Base-by-base conservation (phyloP, 169 alveolate genomes). In the Theileria annulata region DNA sequence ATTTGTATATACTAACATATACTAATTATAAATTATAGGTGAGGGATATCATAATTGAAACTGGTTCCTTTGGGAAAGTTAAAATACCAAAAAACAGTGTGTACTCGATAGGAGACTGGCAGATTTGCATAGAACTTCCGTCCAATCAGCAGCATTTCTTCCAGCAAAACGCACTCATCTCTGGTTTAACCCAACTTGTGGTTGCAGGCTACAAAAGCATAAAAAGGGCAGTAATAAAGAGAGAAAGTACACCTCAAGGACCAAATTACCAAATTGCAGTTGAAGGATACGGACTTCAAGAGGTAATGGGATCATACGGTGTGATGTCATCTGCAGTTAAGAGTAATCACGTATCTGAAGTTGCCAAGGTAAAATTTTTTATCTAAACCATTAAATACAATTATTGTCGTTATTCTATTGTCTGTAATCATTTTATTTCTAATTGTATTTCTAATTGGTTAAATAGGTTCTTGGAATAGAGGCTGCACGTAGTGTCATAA, bases 401-500 rank as follows among this genome's bases (percentile, higher is more conserved):
- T n/a, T n/a, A n/a, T n/a, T n/a, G n/a, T n/a, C 27, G 78, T 10
- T 23, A 23, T 60, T 28, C 17, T n/a, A n/a, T 23, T 0, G 78
- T 74, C 15, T n/a, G 21, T 64, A 81, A 64, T 12, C 13, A 37
- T 37, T 51, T 21, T 49, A 17, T 0, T 10, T 10, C 19, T 49
- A 49, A 13, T 33, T 48, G 23, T 12, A 8, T 17, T 17, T 54
- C 4, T 54, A 17, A 54, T 54, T n/a, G 27, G 3, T n/a, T 21
- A 12, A 54, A 54, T 77, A 90, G 80, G 94, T 95, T 37, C 90
- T 95, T 59, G 99, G 99, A 33, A 94, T 96, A 21, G 99, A 98
- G 88, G 99, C 99, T 12, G 99, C 99, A 0, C 93, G 99, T 80
- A 80, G 92, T 21, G 94, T 96, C 15, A 97, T 98, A 73, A 96